Conservation (phyloP, 495 filamentous ascomycete species). For the Penicillium pancosmium region DNA sequence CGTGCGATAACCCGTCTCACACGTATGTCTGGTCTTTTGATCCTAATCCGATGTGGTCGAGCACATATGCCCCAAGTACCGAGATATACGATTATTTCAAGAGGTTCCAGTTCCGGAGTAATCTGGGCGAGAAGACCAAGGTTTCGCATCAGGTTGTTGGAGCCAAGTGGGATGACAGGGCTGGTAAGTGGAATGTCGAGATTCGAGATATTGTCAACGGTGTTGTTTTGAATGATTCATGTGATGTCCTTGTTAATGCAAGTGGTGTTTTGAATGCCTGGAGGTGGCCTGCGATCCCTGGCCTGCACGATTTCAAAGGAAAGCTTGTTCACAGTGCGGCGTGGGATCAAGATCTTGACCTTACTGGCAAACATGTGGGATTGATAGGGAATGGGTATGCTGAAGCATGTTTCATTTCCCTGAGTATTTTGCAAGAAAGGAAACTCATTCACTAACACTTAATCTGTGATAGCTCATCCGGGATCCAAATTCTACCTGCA, state of each 20-base stretch:
- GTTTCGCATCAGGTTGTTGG: conserved; percentile 27
- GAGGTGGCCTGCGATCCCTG: conserved; percentile 51
- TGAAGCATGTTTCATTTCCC: background rate
- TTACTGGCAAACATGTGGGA: conserved; percentile 46
- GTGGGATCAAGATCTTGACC: conserved; percentile 34
- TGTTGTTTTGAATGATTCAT: conserved; percentile 38
- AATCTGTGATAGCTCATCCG: conserved; percentile 22
- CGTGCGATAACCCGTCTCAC: conserved; percentile 40
- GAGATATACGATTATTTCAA: conserved; percentile 59
- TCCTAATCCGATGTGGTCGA: conserved; percentile 50
- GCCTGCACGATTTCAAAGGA: conserved; percentile 48
- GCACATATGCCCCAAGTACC: conserved; percentile 48
- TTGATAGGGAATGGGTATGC: conserved; percentile 46
- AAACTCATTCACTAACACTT: background rate
- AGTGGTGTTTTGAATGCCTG: conserved; percentile 52
- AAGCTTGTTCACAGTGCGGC: conserved; percentile 49
- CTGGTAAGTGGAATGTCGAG: conserved; percentile 42
- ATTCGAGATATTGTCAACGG: conserved; percentile 37
- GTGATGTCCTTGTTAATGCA: conserved; percentile 53
- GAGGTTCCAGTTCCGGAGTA: conserved; percentile 31
- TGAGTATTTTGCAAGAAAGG: background rate
- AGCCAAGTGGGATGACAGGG: conserved; percentile 36
- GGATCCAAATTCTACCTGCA: conserved; percentile 55
- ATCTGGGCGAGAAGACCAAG: conserved; percentile 26
- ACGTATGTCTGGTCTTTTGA: conserved; percentile 45